phyloP scores from a whole-genome alignment of 805 yeast genomes.

The Metschnikowia continentalis region DNA sequence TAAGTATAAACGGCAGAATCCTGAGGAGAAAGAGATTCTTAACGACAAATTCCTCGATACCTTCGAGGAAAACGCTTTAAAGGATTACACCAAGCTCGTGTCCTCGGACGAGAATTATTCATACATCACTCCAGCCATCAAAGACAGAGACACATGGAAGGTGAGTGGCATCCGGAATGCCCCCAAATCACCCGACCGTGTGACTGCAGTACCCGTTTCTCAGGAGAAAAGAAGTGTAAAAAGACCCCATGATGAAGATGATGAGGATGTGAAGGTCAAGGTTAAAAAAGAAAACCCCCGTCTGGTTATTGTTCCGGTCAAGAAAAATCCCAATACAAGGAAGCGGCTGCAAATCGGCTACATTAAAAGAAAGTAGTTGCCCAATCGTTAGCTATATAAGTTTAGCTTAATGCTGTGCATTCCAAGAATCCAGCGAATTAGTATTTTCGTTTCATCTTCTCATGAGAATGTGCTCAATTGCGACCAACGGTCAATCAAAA shows the following conservation, averaged over 20 bases:
- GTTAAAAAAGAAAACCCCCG: conserved; percentile 1
- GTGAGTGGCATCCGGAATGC: background rate
- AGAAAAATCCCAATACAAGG: background rate
- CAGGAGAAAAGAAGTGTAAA: background rate
- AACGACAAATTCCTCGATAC: background rate
- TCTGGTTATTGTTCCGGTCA: background rate
- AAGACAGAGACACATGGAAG: conserved; percentile 5
- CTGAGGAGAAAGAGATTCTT: conserved; percentile 1
- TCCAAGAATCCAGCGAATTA: background rate
- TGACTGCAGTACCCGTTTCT: background rate
- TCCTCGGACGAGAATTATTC: background rate
- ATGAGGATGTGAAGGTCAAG: background rate
- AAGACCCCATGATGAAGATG: background rate
- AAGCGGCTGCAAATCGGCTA: conserved; percentile 2
- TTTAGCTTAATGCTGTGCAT: background rate
- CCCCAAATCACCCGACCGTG: background rate
- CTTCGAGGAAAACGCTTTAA: background rate
- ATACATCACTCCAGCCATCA: background rate
- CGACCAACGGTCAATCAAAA: conserved; percentile 16
- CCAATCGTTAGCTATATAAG: background rate
- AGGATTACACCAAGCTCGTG: conserved; percentile 1
- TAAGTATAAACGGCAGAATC: conserved; percentile 22
- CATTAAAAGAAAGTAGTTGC: background rate
- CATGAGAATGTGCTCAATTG: background rate
- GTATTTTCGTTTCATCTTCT: no score